Percentiles rank a stretch among this genome's conserved stretches.
Conservation (phyloP, 1,139 yeast species). For the Candida glucosophila region DNA sequence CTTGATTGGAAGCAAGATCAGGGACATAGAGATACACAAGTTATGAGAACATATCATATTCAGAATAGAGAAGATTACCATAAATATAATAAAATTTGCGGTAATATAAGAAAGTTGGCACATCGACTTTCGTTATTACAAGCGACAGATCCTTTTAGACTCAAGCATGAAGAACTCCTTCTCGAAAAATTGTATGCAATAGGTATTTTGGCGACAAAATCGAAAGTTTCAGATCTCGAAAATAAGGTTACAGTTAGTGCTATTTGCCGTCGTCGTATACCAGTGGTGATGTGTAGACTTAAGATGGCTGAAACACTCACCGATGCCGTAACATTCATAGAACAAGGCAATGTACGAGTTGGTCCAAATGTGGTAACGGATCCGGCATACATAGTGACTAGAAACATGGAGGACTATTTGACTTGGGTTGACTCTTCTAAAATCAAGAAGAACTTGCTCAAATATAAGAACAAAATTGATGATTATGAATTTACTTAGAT, state of each 20-base stretch:
- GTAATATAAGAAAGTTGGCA: conserved; percentile 80
- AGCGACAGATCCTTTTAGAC: conserved; percentile 77
- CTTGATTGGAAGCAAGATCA: conserved; percentile 97
- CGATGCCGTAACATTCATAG: conserved; percentile 87
- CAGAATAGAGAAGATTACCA: conserved; percentile 95
- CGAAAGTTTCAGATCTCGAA: conserved; percentile 89
- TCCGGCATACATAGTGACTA: conserved; percentile 88
- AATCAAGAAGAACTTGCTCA: conserved; percentile 83
- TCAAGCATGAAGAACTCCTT: conserved; percentile 78
- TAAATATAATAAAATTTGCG: conserved; percentile 86
- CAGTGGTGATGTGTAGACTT: conserved; percentile 90
- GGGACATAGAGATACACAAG: conserved; percentile 90
- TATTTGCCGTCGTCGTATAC: conserved; percentile 82
- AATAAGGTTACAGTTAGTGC: conserved; percentile 89
- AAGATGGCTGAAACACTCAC: conserved; percentile 87
- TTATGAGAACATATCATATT: conserved; percentile 88
- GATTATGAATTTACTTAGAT: conserved; percentile 56
- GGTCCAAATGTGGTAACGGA: conserved; percentile 95
- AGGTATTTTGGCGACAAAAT: conserved; percentile 79
- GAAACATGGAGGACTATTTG: conserved; percentile 90
- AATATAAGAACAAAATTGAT: conserved; percentile 80
- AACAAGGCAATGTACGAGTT: conserved; percentile 95
- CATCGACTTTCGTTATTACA: conserved; percentile 76
- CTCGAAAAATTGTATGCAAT: conserved; percentile 80
- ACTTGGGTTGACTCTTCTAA: conserved; percentile 96